Percentiles rank a stretch among this genome's conserved stretches.
Conservation (phyloP, 2,329 filamentous ascomycete species). For the Coniosporium tulheliwenetii region DNA sequence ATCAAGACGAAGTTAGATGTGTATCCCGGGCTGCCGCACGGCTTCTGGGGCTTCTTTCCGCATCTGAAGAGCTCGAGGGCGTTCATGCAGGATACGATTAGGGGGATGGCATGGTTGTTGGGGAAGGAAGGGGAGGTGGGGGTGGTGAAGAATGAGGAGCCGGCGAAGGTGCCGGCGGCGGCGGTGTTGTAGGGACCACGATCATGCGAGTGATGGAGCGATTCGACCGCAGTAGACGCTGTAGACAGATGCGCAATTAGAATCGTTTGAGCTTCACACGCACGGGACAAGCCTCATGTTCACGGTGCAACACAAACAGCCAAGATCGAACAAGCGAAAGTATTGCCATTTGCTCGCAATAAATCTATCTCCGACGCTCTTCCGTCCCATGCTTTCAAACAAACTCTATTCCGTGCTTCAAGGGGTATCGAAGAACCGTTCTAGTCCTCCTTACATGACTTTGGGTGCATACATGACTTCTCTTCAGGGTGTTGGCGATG, state of each 20-base stretch:
- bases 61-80: conserved; percentile 12
- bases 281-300: too few relatives aligned
- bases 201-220: too few relatives aligned
- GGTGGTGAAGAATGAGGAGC: conserved; percentile 2
- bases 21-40: conserved; percentile 27
- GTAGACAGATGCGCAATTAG: too few relatives aligned
- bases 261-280: too few relatives aligned
- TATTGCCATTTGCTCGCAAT: too few relatives aligned
- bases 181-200: too few relatives aligned
- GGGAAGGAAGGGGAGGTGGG: conserved; percentile 5
- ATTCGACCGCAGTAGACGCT: too few relatives aligned
- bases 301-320: too few relatives aligned
- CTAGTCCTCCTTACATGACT: conserved; percentile 5
- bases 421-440: not conserved
- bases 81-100: conserved; percentile 13
- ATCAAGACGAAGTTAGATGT: conserved; percentile 29
- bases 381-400: not conserved
- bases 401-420: not conserved
- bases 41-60: conserved; percentile 19
- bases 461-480: conserved; percentile 7
- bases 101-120: conserved; percentile 21
- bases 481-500: conserved; percentile 1
- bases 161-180: not conserved
- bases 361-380: not conserved
- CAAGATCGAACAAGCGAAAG: too few relatives aligned